Percentiles rank a stretch among this genome's conserved stretches.
These are phyloP conservation scores for Xylaria digitata DNA, from an alignment of 2,329 filamentous ascomycete genomes.

Conservation along the genomic window DNA sequence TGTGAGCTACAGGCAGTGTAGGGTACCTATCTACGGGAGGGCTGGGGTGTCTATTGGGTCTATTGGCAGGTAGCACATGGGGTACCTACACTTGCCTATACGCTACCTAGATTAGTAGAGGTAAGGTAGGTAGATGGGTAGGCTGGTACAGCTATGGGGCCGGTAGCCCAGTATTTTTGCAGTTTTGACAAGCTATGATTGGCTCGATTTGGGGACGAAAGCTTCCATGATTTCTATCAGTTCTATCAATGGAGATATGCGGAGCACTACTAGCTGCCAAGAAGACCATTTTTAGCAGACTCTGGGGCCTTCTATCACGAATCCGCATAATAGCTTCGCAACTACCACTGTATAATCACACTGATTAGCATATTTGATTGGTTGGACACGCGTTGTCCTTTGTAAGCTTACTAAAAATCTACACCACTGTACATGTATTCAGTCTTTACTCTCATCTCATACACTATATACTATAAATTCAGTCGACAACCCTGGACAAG, in stretches of 20 bases:
- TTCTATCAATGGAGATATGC: slow-evolving; percentile 11
- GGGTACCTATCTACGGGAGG: neutral
- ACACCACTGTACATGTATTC: too few relatives aligned
- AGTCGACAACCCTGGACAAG: neutral
- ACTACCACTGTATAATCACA: slow-evolving; percentile 6
- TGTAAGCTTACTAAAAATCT: slow-evolving; percentile 34
- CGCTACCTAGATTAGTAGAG: too few relatives aligned
- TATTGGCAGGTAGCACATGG: too few relatives aligned
- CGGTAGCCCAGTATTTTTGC: neutral
- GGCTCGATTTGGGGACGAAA: slow-evolving; percentile 5
- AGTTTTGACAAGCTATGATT: slow-evolving; percentile 16
- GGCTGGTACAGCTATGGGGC: neutral
- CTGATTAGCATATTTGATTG: slow-evolving; percentile 19
- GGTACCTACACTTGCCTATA: too few relatives aligned
- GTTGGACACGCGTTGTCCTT: slow-evolving; percentile 12
- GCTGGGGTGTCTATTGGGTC: too few relatives aligned
- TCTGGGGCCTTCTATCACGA: slow-evolving; percentile 20
- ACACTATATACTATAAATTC: neutral
- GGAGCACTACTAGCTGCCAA: slow-evolving; percentile 32
- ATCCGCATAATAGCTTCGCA: neutral
- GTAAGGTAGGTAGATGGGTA: too few relatives aligned
- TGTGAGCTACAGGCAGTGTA: neutral
- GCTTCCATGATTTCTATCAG: slow-evolving; percentile 26
- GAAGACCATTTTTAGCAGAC: slow-evolving; percentile 35
- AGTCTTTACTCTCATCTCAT: neutral